These are phyloP conservation scores for Aureobasidium musti DNA, from an alignment of 2,329 filamentous ascomycete genomes.

Conservation along the genomic window DNA sequence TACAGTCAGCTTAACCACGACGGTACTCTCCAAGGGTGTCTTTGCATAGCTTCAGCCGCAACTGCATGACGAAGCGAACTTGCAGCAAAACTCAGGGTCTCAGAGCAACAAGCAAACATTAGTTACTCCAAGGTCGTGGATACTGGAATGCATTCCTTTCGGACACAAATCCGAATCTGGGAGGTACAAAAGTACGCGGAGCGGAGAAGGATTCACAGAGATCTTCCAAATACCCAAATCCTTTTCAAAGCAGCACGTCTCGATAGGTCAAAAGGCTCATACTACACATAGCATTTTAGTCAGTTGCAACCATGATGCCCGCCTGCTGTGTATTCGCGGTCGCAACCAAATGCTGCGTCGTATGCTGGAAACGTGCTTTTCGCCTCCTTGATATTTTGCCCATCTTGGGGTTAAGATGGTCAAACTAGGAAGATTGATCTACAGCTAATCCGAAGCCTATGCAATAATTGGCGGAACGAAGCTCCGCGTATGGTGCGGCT, in stretches of 20 bases:
- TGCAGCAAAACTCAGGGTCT: neutral
- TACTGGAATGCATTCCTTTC: too few relatives aligned
- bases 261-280: neutral
- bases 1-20: neutral
- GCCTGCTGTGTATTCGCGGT: neutral
- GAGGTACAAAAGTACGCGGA: neutral
- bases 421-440: neutral
- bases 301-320: too few relatives aligned
- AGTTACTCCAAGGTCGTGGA: neutral
- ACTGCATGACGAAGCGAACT: neutral
- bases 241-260: neutral
- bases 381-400: neutral
- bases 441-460: neutral
- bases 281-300: neutral
- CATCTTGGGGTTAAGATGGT: neutral
- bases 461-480: neutral
- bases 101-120: neutral
- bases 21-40: neutral
- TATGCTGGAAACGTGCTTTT: neutral
- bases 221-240: neutral
- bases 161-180: neutral
- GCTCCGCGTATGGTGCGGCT: neutral
- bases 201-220: constrained; percentile 13
- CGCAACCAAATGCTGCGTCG: neutral
- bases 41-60: neutral